Evolutionary conservation across 176 grass and related monocot species (phyloP).

Genomic region (Carex cristatella): DNA sequence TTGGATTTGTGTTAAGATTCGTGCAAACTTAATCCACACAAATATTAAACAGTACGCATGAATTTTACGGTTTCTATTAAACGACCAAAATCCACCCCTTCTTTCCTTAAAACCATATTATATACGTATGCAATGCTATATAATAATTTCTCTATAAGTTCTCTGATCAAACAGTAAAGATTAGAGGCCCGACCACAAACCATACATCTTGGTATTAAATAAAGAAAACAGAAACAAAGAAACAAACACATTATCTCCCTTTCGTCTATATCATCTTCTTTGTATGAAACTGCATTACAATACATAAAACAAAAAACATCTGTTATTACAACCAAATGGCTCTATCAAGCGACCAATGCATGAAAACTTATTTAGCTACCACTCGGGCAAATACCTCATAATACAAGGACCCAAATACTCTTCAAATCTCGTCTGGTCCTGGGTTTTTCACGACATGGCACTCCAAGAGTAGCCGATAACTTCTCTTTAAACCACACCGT

Average conservation of each 20-base stretch:
- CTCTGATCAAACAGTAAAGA: not conserved
- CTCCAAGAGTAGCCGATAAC: slow-evolving; percentile 9
- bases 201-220: too few species aligned
- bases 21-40: too few species aligned
- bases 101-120: too few species aligned
- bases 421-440: not conserved
- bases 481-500: not conserved
- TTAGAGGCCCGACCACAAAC: too few species aligned
- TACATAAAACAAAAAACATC: slow-evolving; percentile 13
- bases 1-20: too few species aligned
- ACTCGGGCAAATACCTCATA: not conserved
- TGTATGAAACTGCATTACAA: slow-evolving; percentile 13
- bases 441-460: not conserved
- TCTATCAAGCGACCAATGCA: not conserved
- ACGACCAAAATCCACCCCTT: too few species aligned
- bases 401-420: not conserved
- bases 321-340: slow-evolving; percentile 7
- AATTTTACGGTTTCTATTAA: too few species aligned
- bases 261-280: not conserved
- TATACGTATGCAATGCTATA: not conserved
- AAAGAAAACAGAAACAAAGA: not conserved
- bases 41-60: too few species aligned
- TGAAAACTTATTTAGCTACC: not conserved
- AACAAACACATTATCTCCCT: not conserved
- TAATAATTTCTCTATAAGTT: not conserved